A percentile compares a stretch with the other conserved stretches of the same genome.
Evolutionary conservation across 2,329 filamentous ascomycete genomes (phyloP).

Genomic region (Sporothrix globosa): DNA sequence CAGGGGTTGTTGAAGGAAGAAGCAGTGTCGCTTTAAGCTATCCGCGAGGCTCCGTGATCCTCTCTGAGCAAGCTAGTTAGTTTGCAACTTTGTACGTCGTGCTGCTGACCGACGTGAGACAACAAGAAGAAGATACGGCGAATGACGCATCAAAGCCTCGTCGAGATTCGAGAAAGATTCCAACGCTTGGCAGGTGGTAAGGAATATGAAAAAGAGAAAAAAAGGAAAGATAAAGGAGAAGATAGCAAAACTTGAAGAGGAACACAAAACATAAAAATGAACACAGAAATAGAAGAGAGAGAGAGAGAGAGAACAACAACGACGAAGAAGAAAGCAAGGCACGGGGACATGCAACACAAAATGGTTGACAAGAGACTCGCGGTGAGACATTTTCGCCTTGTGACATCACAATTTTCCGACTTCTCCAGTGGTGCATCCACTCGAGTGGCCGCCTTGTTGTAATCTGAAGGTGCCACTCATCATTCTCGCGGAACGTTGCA

Average conservation of each 20-base stretch:
- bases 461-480: constrained; percentile 1
- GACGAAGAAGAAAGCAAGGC: background rate
- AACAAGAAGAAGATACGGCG: background rate
- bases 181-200: background rate
- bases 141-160: background rate
- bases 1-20: background rate
- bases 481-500: constrained; percentile 27
- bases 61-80: background rate
- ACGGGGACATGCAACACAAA: constrained; percentile 2
- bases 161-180: constrained; percentile 10
- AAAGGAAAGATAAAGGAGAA: no score
- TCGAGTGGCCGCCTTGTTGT: background rate
- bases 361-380: background rate
- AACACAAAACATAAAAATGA: no score
- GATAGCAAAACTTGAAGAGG: no score
- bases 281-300: background rate
- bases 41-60: constrained; percentile 8
- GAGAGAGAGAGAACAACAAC: background rate
- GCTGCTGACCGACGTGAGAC: background rate
- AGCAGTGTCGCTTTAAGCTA: background rate
- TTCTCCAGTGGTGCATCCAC: background rate
- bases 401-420: background rate
- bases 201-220: no score
- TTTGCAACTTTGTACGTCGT: constrained; percentile 6
- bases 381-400: background rate